phyloP scores from a whole-genome alignment of 208 protist genomes.

The Wallacemonas sp. region DNA sequence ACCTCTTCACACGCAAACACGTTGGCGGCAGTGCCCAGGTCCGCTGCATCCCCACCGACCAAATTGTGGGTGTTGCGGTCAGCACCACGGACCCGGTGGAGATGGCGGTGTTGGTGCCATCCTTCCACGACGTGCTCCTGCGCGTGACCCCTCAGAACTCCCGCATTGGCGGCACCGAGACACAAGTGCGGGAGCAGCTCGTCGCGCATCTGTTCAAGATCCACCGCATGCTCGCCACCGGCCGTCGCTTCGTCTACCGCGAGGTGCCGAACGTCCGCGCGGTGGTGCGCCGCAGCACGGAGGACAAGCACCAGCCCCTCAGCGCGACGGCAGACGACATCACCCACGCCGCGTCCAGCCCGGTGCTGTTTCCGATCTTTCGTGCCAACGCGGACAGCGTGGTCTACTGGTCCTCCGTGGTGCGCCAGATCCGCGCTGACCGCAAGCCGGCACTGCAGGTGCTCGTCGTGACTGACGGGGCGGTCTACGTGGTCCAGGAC shows the following conservation, averaged over 20 bases:
- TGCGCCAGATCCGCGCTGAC: slow-evolving; percentile 34
- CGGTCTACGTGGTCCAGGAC: slow-evolving; percentile 45
- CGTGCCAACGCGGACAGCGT: slow-evolving; percentile 42
- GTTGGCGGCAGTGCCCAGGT: slow-evolving; percentile 19
- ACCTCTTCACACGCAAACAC: slow-evolving; percentile 45
- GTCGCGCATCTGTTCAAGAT: slow-evolving; percentile 63
- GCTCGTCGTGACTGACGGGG: slow-evolving; percentile 55
- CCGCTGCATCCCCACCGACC: slow-evolving; percentile 36
- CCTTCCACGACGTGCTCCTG: slow-evolving; percentile 68
- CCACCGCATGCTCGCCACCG: slow-evolving; percentile 27
- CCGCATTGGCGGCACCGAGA: slow-evolving; percentile 23
- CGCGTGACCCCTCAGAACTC: slow-evolving; percentile 38
- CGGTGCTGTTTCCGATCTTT: slow-evolving; percentile 40
- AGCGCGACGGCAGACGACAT: slow-evolving; percentile 23
- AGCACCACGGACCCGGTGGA: slow-evolving; percentile 38
- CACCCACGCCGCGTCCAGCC: slow-evolving; percentile 30
- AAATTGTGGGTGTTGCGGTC: slow-evolving; percentile 60
- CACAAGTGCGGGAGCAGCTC: slow-evolving; percentile 54
- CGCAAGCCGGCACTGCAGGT: slow-evolving; percentile 32
- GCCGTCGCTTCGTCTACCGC: slow-evolving; percentile 46
- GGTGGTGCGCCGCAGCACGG: slow-evolving; percentile 40
- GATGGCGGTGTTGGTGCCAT: slow-evolving; percentile 53
- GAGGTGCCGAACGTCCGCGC: slow-evolving; percentile 36
- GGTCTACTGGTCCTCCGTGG: slow-evolving; percentile 61
- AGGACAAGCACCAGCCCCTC: slow-evolving; percentile 45